Percentiles rank a stretch among this genome's conserved stretches.
Evolutionary conservation across 352 stramenopile genomes (phyloP).

Genomic region (Phytophthora syringae): DNA sequence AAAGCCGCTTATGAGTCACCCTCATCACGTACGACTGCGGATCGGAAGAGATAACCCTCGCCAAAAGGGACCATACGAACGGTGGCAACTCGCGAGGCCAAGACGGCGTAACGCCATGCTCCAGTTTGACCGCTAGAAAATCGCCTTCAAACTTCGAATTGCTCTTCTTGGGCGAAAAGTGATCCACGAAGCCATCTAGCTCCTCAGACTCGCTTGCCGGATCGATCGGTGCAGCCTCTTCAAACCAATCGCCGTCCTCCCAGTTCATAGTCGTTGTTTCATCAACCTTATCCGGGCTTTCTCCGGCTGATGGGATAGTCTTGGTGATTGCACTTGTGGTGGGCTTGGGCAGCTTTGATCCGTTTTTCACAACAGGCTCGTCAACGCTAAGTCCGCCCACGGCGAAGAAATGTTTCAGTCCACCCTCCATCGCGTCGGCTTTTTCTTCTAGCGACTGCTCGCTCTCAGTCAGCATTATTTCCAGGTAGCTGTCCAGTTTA

Average conservation of each 20-base stretch:
- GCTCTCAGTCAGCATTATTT: conserved; percentile 10
- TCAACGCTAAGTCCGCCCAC: neutral
- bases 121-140: conserved; percentile 38
- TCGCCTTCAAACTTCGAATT: conserved; percentile 39
- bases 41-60: conserved; percentile 44
- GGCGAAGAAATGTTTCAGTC: conserved; percentile 24
- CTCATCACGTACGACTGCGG: conserved; percentile 73
- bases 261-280: conserved; percentile 18
- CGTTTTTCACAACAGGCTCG: neutral
- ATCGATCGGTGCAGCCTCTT: conserved; percentile 22
- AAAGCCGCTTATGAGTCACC: conserved; percentile 61
- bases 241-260: conserved; percentile 37
- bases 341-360: neutral
- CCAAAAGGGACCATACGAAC: conserved; percentile 54
- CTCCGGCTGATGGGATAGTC: neutral
- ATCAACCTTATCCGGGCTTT: conserved; percentile 8
- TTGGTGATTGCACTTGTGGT: neutral
- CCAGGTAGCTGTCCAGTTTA: conserved; percentile 38
- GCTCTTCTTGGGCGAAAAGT: conserved; percentile 25
- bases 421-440: conserved; percentile 16
- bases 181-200: conserved; percentile 25
- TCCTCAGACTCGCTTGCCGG: conserved; percentile 21
- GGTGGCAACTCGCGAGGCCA: conserved; percentile 39
- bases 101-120: conserved; percentile 17
- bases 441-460: conserved; percentile 31